Conservation (phyloP, 2,329 filamentous ascomycete genomes). For the Piedraia hortae region DNA sequence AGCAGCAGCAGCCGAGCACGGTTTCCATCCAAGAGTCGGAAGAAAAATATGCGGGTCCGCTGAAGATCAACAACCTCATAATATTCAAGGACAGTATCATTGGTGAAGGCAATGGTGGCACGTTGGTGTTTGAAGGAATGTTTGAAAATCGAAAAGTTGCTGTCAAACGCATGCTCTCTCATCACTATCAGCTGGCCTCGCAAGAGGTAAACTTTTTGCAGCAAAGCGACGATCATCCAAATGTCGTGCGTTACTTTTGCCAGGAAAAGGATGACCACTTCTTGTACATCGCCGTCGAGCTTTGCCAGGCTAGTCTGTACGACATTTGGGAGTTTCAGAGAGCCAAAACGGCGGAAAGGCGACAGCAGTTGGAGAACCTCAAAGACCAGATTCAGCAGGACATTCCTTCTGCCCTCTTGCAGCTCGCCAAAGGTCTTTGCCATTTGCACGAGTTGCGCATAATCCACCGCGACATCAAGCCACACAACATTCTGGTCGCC, state of each 20-base stretch:
- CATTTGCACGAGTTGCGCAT: conserved; percentile 81
- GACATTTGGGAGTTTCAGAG: conserved; percentile 81
- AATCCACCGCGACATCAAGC: conserved; percentile 89
- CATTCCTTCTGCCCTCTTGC: conserved; percentile 52
- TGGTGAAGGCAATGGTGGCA: conserved; percentile 78
- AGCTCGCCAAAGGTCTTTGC: conserved; percentile 68
- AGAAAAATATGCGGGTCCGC: conserved; percentile 19
- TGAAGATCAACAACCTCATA: conserved; percentile 32
- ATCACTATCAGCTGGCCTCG: conserved; percentile 85
- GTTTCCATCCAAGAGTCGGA: conserved; percentile 16
- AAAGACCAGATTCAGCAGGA: conserved; percentile 48
- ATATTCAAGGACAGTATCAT: conserved; percentile 32
- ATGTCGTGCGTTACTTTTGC: conserved; percentile 89
- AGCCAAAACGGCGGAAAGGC: conserved; percentile 22
- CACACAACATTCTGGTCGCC: conserved; percentile 80
- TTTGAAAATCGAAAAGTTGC: conserved; percentile 78
- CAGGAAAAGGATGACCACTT: conserved; percentile 74
- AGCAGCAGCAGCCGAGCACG: conserved; percentile 15
- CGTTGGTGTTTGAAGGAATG: conserved; percentile 76
- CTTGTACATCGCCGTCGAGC: conserved; percentile 82
- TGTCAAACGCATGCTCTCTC: conserved; percentile 86
- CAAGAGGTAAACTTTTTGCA: conserved; percentile 76
- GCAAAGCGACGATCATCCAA: conserved; percentile 84
- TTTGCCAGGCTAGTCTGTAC: conserved; percentile 77
- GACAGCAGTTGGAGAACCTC: conserved; percentile 23